Evolutionary conservation across 2,329 filamentous ascomycete species (phyloP).

Genomic region (Alternaria sp.): DNA sequence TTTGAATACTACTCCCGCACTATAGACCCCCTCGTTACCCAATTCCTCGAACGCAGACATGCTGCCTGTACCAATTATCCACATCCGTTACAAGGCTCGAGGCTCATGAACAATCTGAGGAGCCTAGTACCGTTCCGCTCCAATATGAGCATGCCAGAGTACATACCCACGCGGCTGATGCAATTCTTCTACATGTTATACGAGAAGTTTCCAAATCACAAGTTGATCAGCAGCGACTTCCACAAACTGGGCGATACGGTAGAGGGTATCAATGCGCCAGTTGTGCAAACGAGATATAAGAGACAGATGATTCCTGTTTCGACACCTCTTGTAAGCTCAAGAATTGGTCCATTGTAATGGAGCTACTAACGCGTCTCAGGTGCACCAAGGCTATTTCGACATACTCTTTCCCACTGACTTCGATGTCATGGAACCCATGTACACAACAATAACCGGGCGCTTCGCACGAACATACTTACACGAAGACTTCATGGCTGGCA

Average conservation of each 20-base stretch:
- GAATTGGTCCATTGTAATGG: background rate
- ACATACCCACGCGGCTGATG: constrained; percentile 93
- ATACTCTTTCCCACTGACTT: constrained; percentile 99
- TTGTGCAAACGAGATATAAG: constrained; percentile 94
- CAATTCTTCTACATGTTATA: constrained; percentile 94
- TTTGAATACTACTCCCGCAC: constrained; percentile 88
- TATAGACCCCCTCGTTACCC: constrained; percentile 81
- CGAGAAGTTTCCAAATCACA: constrained; percentile 87
- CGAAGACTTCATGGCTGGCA: constrained; percentile 87
- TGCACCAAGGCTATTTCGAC: constrained; percentile 98
- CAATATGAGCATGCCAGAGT: constrained; percentile 85
- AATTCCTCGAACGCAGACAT: constrained; percentile 85
- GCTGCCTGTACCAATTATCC: constrained; percentile 71
- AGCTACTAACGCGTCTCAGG: constrained; percentile 59
- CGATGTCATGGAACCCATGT: constrained; percentile 86
- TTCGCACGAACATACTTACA: constrained; percentile 85
- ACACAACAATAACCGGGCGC: constrained; percentile 91
- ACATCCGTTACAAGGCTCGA: constrained; percentile 65
- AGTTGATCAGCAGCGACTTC: constrained; percentile 90
- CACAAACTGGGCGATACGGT: constrained; percentile 83
- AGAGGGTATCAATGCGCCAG: constrained; percentile 85
- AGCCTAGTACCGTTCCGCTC: constrained; percentile 72
- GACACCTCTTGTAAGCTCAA: constrained; percentile 79
- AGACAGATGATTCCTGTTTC: constrained; percentile 86
- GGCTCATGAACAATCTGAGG: constrained; percentile 68